These are phyloP conservation scores for Selaginella tamariscina DNA, from an alignment of 75 land plant genomes.

Conservation along the genomic window DNA sequence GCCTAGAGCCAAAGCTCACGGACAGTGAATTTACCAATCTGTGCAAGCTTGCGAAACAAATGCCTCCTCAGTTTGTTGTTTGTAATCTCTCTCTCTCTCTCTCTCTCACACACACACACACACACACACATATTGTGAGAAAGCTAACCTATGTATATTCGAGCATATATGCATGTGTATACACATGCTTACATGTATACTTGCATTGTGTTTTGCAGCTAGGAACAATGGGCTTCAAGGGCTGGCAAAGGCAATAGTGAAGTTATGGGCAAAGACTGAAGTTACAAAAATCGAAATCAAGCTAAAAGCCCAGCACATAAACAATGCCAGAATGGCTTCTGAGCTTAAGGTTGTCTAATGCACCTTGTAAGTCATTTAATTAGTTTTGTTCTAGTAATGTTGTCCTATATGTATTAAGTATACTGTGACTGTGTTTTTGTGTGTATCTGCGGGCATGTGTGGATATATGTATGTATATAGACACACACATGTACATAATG, in stretches of 20 bases:
- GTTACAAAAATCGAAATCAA: constrained; percentile 69
- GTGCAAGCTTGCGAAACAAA: constrained; percentile 39
- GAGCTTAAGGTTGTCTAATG: constrained; percentile 46
- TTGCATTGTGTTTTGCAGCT: constrained; percentile 23
- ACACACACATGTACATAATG: too few relatives aligned
- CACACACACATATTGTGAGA: neutral
- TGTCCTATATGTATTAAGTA: too few relatives aligned
- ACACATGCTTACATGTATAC: neutral
- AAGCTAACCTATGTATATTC: neutral
- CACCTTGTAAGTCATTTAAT: neutral
- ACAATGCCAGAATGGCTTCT: constrained; percentile 60
- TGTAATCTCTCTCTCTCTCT: constrained; percentile 28
- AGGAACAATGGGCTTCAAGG: constrained; percentile 53
- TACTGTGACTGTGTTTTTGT: too few relatives aligned
- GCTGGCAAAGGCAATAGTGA: constrained; percentile 51
- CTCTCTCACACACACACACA: neutral
- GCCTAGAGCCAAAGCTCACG: constrained; percentile 21
- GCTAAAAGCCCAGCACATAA: constrained; percentile 43
- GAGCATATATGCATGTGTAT: neutral
- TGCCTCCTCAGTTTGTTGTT: constrained; percentile 67
- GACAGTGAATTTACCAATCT: constrained; percentile 36
- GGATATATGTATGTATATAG: too few relatives aligned
- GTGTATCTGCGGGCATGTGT: too few relatives aligned
- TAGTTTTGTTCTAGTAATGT: neutral
- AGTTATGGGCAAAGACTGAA: constrained; percentile 62